These are phyloP conservation scores for Glomus cerebriforme DNA, from an alignment of 192 early-diverging fungal species.

Conservation along the genomic window DNA sequence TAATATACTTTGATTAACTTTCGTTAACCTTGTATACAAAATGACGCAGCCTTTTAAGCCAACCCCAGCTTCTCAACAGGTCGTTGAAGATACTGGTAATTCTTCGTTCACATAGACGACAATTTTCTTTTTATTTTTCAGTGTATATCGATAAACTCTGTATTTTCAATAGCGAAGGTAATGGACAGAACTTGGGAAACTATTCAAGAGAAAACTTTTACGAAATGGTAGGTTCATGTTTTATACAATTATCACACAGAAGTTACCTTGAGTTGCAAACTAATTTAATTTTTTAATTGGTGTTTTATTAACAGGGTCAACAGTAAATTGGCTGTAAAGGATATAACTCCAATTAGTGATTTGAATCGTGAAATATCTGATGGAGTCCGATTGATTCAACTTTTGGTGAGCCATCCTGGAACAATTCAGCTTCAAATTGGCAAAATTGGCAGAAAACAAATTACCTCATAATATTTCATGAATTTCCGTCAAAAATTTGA, in stretches of 20 bases:
- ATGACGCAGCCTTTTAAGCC: conserved; percentile 26
- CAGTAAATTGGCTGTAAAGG: conserved; percentile 64
- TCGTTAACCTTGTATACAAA: background rate
- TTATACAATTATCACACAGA: background rate
- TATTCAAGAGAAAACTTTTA: conserved; percentile 90
- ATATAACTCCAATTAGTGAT: conserved; percentile 48
- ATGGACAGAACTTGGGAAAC: conserved; percentile 84
- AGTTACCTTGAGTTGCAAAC: no score
- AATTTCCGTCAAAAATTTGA: no score
- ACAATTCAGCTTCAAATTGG: conserved; percentile 4
- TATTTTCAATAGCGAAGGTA: conserved; percentile 43
- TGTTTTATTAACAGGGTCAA: conserved; percentile 63
- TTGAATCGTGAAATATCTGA: conserved; percentile 46
- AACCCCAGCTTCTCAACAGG: conserved; percentile 48
- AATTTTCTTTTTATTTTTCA: background rate
- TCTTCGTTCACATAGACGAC: background rate
- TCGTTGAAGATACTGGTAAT: conserved; percentile 55
- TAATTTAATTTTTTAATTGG: background rate
- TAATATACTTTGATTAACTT: background rate
- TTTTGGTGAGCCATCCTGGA: conserved; percentile 46
- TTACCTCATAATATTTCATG: no score
- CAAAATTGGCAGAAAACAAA: conserved; percentile 31
- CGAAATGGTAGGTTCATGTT: conserved; percentile 16
- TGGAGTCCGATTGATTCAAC: conserved; percentile 60
- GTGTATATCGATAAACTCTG: background rate